A percentile compares a stretch with the other conserved stretches of the same genome.
Conservation (phyloP, 2,329 filamentous ascomycete genomes). For the Cladophialophora psammophila region DNA sequence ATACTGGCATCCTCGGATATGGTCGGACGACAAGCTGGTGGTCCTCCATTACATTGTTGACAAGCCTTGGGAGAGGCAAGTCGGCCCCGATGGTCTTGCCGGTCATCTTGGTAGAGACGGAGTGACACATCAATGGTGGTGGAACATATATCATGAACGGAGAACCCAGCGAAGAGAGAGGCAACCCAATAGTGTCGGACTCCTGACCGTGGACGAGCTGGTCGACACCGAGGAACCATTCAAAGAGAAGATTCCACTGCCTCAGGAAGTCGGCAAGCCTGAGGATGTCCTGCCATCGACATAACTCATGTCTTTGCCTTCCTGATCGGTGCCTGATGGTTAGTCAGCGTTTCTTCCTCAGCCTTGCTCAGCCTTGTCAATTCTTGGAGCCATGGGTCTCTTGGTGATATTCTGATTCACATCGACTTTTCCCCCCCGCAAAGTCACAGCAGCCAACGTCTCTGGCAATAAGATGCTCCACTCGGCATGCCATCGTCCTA, state of each 20-base stretch:
- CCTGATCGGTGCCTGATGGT: neutral
- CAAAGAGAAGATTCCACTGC: constrained; percentile 30
- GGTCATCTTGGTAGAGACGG: constrained; percentile 61
- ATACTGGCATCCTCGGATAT: constrained; percentile 61
- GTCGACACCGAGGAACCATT: constrained; percentile 33
- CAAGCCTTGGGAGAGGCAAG: constrained; percentile 60
- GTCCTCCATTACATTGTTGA: constrained; percentile 64
- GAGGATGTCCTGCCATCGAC: constrained; percentile 33
- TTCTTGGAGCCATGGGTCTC: neutral
- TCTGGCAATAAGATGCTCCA: neutral
- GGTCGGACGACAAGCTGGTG: constrained; percentile 58
- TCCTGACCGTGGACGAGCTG: constrained; percentile 29
- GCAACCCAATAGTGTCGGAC: constrained; percentile 18
- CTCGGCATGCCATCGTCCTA: neutral
- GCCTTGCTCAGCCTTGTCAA: constrained; percentile 11
- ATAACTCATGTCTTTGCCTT: neutral
- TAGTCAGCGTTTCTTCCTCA: neutral
- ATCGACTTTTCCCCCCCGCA: neutral
- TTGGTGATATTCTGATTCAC: neutral
- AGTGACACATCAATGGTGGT: constrained; percentile 62
- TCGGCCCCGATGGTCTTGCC: constrained; percentile 52
- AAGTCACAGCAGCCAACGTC: neutral
- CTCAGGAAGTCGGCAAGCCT: constrained; percentile 32
- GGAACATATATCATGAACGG: constrained; percentile 56
- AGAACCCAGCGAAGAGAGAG: constrained; percentile 27